Evolutionary conservation across 2,329 filamentous ascomycete genomes (phyloP).

Genomic region (Didymella keratinophila): DNA sequence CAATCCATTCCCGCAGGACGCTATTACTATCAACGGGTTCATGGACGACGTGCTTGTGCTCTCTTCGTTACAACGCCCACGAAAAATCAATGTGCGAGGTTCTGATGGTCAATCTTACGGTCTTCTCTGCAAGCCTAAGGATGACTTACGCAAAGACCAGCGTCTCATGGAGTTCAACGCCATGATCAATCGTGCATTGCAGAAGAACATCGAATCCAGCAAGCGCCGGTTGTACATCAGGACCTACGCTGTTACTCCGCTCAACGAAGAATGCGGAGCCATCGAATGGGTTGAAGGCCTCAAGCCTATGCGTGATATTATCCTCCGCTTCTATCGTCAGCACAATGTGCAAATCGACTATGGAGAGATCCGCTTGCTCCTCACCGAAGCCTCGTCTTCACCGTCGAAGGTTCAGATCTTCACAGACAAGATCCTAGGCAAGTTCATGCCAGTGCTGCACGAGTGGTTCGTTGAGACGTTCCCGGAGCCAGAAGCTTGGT

Average conservation of each 20-base stretch:
- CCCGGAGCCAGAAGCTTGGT: conserved; percentile 91
- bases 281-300: conserved; percentile 99
- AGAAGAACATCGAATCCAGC: conserved; percentile 88
- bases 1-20: conserved; percentile 85
- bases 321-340: conserved; percentile 79
- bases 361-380: conserved; percentile 68
- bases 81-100: conserved; percentile 85
- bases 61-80: conserved; percentile 88
- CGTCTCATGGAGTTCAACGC: conserved; percentile 99
- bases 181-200: conserved; percentile 95
- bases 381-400: conserved; percentile 71
- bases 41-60: conserved; percentile 88
- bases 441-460: conserved; percentile 86
- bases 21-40: conserved; percentile 82
- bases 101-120: conserved; percentile 90
- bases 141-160: conserved; percentile 96
- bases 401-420: conserved; percentile 74
- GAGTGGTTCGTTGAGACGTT: conserved; percentile 97
- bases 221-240: conserved; percentile 85
- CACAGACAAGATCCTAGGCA: conserved; percentile 68
- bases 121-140: conserved; percentile 95
- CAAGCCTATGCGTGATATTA: conserved; percentile 90
- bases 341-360: conserved; percentile 71
- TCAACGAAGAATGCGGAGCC: conserved; percentile 97
- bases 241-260: conserved; percentile 93